Conservation (phyloP, 192 early-diverging fungal species). For the Pilaira anomala region DNA sequence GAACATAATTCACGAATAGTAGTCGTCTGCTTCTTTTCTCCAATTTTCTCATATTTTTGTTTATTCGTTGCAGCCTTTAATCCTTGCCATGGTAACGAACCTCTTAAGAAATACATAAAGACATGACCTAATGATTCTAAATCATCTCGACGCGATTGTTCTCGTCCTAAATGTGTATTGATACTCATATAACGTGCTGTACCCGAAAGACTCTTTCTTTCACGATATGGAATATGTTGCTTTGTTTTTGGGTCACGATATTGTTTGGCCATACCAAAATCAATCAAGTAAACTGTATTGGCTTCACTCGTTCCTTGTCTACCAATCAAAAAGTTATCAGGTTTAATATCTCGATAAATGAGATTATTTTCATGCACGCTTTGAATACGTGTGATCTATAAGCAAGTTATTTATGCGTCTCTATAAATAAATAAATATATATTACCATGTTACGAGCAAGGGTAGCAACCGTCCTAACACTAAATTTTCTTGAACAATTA, state of each 20-base stretch:
- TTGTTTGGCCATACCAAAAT: slow-evolving; percentile 99
- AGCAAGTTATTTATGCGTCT: background rate
- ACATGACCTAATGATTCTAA: slow-evolving; percentile 97
- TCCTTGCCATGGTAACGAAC: slow-evolving; percentile 97
- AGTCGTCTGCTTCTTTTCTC: slow-evolving; percentile 94
- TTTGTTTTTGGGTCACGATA: slow-evolving; percentile 96
- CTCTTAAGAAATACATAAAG: slow-evolving; percentile 97
- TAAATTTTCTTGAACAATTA: slow-evolving; percentile 87
- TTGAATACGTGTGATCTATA: slow-evolving; percentile 72
- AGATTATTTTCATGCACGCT: slow-evolving; percentile 91
- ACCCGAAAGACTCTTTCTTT: slow-evolving; percentile 90
- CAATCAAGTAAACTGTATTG: slow-evolving; percentile 83
- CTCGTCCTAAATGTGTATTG: slow-evolving; percentile 97
- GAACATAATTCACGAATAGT: slow-evolving; percentile 88
- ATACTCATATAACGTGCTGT: slow-evolving; percentile 98
- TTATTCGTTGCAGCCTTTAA: slow-evolving; percentile 97
- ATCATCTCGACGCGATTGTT: slow-evolving; percentile 97
- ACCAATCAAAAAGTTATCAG: slow-evolving; percentile 97
- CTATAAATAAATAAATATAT: slow-evolving; percentile 3
- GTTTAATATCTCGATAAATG: slow-evolving; percentile 98
- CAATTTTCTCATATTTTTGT: slow-evolving; percentile 99
- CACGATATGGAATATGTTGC: slow-evolving; percentile 95
- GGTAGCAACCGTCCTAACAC: slow-evolving; percentile 93
- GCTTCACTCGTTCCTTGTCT: slow-evolving; percentile 56
- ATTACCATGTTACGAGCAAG: slow-evolving; percentile 91